A percentile compares a stretch with the other conserved stretches of the same genome.
Evolutionary conservation across 805 yeast genomes (phyloP).

Genomic region (Cyberlindnera mrakii): DNA sequence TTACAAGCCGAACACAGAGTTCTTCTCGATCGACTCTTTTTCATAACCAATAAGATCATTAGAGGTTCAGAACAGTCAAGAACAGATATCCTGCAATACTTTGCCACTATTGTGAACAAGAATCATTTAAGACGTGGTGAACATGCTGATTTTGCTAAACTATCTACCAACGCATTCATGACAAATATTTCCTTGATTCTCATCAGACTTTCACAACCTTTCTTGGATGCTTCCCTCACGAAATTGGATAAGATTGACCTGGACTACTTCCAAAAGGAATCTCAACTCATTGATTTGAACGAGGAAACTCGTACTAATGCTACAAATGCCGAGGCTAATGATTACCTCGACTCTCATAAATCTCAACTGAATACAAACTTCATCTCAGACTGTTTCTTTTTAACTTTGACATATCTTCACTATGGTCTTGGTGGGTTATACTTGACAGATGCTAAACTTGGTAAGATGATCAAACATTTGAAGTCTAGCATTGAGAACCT

Average conservation of each 20-base stretch:
- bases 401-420: slow-evolving; percentile 73
- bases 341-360: slow-evolving; percentile 40
- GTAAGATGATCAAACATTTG: slow-evolving; percentile 43
- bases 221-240: slow-evolving; percentile 56
- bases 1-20: slow-evolving; percentile 59
- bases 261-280: slow-evolving; percentile 51
- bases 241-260: slow-evolving; percentile 76
- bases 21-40: slow-evolving; percentile 57
- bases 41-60: slow-evolving; percentile 64
- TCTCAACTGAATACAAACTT: slow-evolving; percentile 53
- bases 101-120: slow-evolving; percentile 67
- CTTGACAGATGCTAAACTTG: slow-evolving; percentile 48
- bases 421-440: slow-evolving; percentile 84
- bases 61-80: slow-evolving; percentile 69
- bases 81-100: slow-evolving; percentile 54
- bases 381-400: slow-evolving; percentile 84
- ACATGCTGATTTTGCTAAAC: slow-evolving; percentile 60
- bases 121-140: slow-evolving; percentile 86
- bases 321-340: slow-evolving; percentile 62
- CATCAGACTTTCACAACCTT: slow-evolving; percentile 75
- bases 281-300: slow-evolving; percentile 49
- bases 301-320: slow-evolving; percentile 85
- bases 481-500: slow-evolving; percentile 32
- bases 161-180: slow-evolving; percentile 80
- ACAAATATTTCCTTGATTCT: slow-evolving; percentile 64